A percentile compares a stretch with the other conserved stretches of the same genome.
Conservation (phyloP, 257 asterid species). For the Perilla frutescens region DNA sequence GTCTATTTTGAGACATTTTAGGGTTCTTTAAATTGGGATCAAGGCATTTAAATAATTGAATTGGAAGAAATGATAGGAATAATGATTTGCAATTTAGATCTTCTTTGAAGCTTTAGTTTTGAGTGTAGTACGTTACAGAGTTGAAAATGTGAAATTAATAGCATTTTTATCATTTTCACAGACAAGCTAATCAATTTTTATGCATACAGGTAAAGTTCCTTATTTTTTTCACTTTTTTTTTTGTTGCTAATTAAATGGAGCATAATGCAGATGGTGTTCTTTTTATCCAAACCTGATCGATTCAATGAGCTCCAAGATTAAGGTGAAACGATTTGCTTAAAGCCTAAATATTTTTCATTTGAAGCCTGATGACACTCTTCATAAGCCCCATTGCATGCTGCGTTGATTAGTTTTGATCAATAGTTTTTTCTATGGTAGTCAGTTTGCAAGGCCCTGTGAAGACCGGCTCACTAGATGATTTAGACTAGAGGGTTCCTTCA, state of each 20-base stretch:
- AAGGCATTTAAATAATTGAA: background rate
- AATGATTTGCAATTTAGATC: background rate
- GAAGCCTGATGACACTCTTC: background rate
- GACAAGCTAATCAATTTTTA: too few species aligned
- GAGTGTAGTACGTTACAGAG: too few species aligned
- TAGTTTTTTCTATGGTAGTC: too few species aligned
- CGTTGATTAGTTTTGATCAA: slow-evolving; percentile 21
- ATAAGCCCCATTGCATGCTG: background rate
- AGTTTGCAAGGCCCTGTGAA: too few species aligned
- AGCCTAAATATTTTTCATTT: background rate
- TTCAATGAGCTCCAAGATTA: too few species aligned
- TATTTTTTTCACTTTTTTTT: too few species aligned
- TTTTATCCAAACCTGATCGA: too few species aligned
- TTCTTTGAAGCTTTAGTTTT: background rate
- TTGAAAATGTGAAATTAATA: background rate
- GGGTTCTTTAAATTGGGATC: too few species aligned
- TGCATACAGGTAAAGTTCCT: too few species aligned
- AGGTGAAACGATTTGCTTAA: too few species aligned
- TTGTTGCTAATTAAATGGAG: background rate
- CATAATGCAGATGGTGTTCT: background rate
- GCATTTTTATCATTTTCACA: background rate
- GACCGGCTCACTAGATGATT: slow-evolving; percentile 45
- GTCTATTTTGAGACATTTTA: too few species aligned
- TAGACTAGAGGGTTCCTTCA: slow-evolving; percentile 60
- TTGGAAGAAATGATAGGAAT: background rate